Evolutionary conservation across 1,284 basidiomycete species (phyloP), one percentile per base, ranked within the genome.

Genomic region (Thelephora terrestris): DNA sequence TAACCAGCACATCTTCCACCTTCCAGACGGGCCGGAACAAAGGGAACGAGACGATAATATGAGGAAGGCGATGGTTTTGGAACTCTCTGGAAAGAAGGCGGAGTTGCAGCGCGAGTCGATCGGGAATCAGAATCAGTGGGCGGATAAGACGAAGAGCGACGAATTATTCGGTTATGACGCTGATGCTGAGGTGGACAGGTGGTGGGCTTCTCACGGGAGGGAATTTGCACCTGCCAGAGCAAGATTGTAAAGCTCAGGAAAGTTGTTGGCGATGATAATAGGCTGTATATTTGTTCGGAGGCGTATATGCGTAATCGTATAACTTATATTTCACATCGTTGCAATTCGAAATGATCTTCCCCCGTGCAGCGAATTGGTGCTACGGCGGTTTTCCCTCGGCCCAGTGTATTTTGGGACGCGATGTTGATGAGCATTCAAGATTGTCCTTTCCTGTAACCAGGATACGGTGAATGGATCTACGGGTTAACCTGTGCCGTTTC

Each of bases 1-100:
- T 25, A 79, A 79, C 53, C 74, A 76, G 52, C 56, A 64, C 43
- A 69, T 73, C 27, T 79, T 79, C 60, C 77, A 81, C 55, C 57
- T 79, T 0, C 64, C 64, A 0, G 78, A 80, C 50, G 76, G 78
- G 0, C 71, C 71, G 1, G 73, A 71, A 46, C 79, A 82, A 50
- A 58, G 68, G 45, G 60, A 58, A 34, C 67, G 79, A 16, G 78
- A 81, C 51, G 55, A 52, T 16, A 63, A 69, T 6, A 80, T 81
- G 78, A 65, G 64, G 14, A 50, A 47, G 5, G 74, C 71, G 18
- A 76, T 74, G 73, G 68, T 65, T 25, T 55, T 57, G 0, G 69
- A 71, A 46, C 50, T 71, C 27, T 47, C 36, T 37, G 20, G 47
- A 42, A 45, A 27, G 21, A 7, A 36, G 36, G 38, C 34, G 35